These are phyloP conservation scores for Exutisphaerella laricina DNA, from an alignment of 2,329 filamentous ascomycete genomes.

Conservation along the genomic window DNA sequence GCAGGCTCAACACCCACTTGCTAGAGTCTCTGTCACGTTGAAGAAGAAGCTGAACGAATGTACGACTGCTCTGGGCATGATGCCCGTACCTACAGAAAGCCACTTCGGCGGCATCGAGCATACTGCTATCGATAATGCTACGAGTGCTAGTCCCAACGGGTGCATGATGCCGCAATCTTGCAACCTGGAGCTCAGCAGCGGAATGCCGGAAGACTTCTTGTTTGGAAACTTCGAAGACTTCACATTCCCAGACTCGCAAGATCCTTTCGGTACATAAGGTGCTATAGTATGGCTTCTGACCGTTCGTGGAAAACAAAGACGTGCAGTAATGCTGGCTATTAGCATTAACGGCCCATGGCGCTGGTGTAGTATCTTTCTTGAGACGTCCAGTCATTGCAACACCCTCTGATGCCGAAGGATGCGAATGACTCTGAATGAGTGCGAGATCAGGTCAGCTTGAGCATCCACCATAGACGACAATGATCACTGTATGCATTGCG, in stretches of 20 bases:
- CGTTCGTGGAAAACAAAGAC: too few species aligned
- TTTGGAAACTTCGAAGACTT: constrained; percentile 11
- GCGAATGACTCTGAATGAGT: too few species aligned
- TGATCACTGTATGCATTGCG: too few species aligned
- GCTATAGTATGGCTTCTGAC: too few species aligned
- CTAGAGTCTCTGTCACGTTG: constrained; percentile 13
- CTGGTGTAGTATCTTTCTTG: too few species aligned
- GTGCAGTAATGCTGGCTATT: too few species aligned
- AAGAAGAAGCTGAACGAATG: constrained; percentile 17
- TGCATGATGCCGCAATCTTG: neutral
- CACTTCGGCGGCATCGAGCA: constrained; percentile 17
- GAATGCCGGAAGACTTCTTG: constrained; percentile 11
- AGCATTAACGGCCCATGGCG: too few species aligned
- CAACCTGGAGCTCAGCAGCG: constrained; percentile 7
- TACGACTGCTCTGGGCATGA: constrained; percentile 11
- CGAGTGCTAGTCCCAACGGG: neutral
- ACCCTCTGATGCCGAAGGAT: too few species aligned
- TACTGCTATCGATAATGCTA: neutral
- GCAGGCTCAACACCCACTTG: constrained; percentile 13
- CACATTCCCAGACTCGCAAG: constrained; percentile 9
- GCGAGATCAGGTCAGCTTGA: too few species aligned
- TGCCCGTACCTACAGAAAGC: constrained; percentile 11
- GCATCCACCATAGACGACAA: too few species aligned
- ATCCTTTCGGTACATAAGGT: too few species aligned
- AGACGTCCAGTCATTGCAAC: too few species aligned